Evolutionary conservation across 768 basidiomycete genomes (phyloP).

Genomic region (Astraeus odoratus): DNA sequence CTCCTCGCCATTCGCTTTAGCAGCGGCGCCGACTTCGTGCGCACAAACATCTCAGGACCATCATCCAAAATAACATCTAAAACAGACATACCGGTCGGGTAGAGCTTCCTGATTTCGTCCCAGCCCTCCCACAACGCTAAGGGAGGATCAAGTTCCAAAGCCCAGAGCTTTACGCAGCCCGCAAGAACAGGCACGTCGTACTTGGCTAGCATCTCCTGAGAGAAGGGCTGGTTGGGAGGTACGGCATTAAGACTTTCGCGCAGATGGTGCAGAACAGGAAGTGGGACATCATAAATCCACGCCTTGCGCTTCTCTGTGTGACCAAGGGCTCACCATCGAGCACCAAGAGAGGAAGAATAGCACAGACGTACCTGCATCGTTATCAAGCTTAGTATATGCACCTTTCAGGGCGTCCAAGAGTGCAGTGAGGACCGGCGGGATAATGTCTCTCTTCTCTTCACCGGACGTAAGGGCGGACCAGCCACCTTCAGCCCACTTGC

Average conservation of each 20-base stretch:
- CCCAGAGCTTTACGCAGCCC: slow-evolving; percentile 79
- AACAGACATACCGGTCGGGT: slow-evolving; percentile 49
- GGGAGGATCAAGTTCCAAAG: slow-evolving; percentile 87
- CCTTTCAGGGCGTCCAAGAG: slow-evolving; percentile 57
- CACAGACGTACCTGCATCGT: slow-evolving; percentile 51
- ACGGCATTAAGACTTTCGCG: slow-evolving; percentile 77
- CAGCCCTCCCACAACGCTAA: slow-evolving; percentile 82
- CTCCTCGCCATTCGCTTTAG: slow-evolving; percentile 44
- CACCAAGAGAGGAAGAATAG: background rate
- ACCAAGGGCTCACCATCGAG: slow-evolving; percentile 1
- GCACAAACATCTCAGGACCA: background rate
- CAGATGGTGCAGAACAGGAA: slow-evolving; percentile 76
- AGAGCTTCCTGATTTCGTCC: slow-evolving; percentile 86
- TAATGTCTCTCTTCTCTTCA: slow-evolving; percentile 50
- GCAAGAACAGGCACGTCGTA: slow-evolving; percentile 88
- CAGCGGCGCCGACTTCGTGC: slow-evolving; percentile 45
- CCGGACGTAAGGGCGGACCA: slow-evolving; percentile 54
- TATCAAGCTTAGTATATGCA: slow-evolving; percentile 53
- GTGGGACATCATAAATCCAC: slow-evolving; percentile 94
- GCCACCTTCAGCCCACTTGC: slow-evolving; percentile 85
- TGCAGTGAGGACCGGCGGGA: slow-evolving; percentile 70
- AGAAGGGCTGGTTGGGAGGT: slow-evolving; percentile 41
- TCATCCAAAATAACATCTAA: background rate
- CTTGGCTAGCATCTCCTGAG: slow-evolving; percentile 52
- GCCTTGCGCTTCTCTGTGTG: slow-evolving; percentile 70